Evolutionary conservation across 2,329 filamentous ascomycete genomes (phyloP), one percentile per base, ranked within the genome.

Genomic region (Fusarium circinatum): DNA sequence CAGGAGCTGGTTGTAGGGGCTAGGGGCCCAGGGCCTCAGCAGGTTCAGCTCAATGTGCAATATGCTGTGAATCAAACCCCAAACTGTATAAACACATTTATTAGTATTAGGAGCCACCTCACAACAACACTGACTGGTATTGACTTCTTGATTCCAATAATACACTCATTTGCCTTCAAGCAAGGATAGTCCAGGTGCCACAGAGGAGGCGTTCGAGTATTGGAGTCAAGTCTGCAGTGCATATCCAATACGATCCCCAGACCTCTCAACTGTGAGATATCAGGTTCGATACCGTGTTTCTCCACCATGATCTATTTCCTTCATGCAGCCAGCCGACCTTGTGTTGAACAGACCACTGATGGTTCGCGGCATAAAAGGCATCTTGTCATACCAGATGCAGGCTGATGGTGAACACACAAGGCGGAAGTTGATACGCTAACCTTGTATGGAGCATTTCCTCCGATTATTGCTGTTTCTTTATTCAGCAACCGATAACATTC

Each of bases 301-400:
- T 54, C 41, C 54, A 32, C 42, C 44, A 45, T 54, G 26, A 41
- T 30, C 42, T 56, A 61, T 67, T 45, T 45, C 39, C 48, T 62
- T 49, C 39, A 71, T 74, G 70, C 66, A 71, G 57, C 52, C 36
- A 56, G 59, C 61, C 70, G 71, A 45, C 39, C 34, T 55, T 71
- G 24, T 58, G 47, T 34, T 32, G 15, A 34, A 47, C 34, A 22
- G 55, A 22, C 52, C 39, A 59, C 47, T 54, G 34, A 30, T 57
- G 39, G 32, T 42, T 71, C 38, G 32, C 17, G 39, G 32, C 38
- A 55, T 54, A 47, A 41, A 47, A 47, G 30, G 28, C 42, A 42
- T 67, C 55, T 66, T 66, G 48, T 71, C 61, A 45, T 45, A 65
- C 47, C 41, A 65, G 30, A 51, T 49, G 28, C 28, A 61, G 42